Base-by-base conservation (phyloP, 2,329 filamentous ascomycete species). In the Verticillium longisporum region DNA sequence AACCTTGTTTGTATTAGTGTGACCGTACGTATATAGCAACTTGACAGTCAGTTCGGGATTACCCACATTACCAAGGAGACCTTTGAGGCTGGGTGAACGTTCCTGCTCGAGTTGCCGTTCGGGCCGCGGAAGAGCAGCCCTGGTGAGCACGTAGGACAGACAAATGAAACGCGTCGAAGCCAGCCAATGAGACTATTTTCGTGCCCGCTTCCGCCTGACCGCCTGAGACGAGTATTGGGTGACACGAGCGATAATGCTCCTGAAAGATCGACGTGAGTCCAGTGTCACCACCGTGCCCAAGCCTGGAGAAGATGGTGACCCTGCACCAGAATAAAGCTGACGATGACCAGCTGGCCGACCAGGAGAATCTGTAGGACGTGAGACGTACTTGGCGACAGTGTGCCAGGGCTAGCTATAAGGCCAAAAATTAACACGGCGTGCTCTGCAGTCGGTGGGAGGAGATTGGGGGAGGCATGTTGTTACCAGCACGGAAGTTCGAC, bases 231-330 rank as follows among this genome's bases (percentile, higher is more conserved):
- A 38, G 15, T 15, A 53, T 58, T 50, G 41, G 37, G 59, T 61
- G 41, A 61, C 61, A 63, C 61, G 5, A 26, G 50, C 55, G 56
- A 36, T 37, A 56, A 58, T 32, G 14, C 7, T 11, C 45, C 21
- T 14, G 21, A 4, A 26, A 21, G 21, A 10, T 53, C 45, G 18
- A 26, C 45, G 45, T 18, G n/a, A 53, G 21, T n/a, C 13, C 45
- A 53, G 45, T 26, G 45, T 53, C 18, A 26, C 45, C 45, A 21
- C 45, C 45, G 45, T 21, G 6, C 10, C 21, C 45, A 26, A 53
- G 9, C 45, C 45, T 10, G n/a, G 10, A 26, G n/a, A 10, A 26
- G n/a, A 3, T 26, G 18, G 3, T 10, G 9, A 5, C 21, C 45
- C 3, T 31, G 4, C 26, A 10, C 11, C n/a, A 26, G 7, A 26